phyloP scores from a whole-genome alignment of 2,329 filamentous ascomycete species.

The Exophiala xenobiotica region DNA sequence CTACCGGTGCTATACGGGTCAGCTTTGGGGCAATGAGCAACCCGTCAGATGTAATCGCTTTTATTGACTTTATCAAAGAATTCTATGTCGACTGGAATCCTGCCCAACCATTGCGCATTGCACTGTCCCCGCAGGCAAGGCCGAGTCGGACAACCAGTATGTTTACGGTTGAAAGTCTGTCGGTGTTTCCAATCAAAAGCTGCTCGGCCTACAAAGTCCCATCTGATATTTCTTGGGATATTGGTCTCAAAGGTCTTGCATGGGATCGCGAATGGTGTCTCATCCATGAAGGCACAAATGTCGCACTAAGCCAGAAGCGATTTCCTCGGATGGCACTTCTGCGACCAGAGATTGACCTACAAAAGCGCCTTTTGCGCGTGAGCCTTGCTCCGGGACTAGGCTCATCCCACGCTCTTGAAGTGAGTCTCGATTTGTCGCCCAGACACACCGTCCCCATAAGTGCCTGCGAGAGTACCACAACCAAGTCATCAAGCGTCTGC shows the following conservation, averaged over 20 bases:
- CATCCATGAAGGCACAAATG: constrained; percentile 79
- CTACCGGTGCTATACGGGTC: constrained; percentile 80
- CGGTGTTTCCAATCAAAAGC: constrained; percentile 90
- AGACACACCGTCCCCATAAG: constrained; percentile 39
- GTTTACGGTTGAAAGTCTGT: constrained; percentile 63
- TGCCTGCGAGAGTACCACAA: constrained; percentile 35
- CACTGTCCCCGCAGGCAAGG: neutral
- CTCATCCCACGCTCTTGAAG: constrained; percentile 35
- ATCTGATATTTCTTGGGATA: constrained; percentile 64
- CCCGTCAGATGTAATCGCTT: constrained; percentile 66
- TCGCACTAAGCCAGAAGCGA: constrained; percentile 82
- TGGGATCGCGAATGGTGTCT: constrained; percentile 99
- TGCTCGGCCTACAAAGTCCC: constrained; percentile 78
- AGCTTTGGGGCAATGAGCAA: constrained; percentile 92
- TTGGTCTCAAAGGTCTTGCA: constrained; percentile 76
- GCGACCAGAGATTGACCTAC: constrained; percentile 70
- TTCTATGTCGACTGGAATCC: constrained; percentile 55
- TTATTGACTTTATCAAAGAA: constrained; percentile 70
- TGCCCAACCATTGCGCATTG: constrained; percentile 13
- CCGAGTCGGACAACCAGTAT: constrained; percentile 4
- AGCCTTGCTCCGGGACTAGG: constrained; percentile 39
- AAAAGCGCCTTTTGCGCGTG: constrained; percentile 64
- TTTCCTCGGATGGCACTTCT: constrained; percentile 86
- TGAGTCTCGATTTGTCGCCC: constrained; percentile 57
- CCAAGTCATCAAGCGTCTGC: constrained; percentile 68